A percentile compares a stretch with the other conserved stretches of the same genome.
These are phyloP conservation scores for Leccinum ponderosum DNA, from an alignment of 1,284 basidiomycete genomes.

Conservation along the genomic window DNA sequence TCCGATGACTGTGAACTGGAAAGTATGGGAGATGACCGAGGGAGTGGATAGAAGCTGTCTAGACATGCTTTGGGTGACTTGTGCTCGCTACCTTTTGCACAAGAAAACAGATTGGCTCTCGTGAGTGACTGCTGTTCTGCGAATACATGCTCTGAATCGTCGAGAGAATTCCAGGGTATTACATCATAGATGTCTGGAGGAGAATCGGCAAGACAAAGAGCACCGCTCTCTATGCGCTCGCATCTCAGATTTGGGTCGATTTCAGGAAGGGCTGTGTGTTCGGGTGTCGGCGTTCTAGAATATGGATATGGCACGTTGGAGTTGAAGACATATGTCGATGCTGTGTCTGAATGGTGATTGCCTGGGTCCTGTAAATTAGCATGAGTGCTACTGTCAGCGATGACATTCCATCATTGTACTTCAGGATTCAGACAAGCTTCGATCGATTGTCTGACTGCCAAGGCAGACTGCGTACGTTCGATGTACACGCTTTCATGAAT, in stretches of 20 bases:
- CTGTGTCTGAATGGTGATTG: not conserved
- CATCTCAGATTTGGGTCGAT: not conserved
- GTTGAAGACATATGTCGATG: not conserved
- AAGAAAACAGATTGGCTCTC: not conserved
- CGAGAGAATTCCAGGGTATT: not conserved
- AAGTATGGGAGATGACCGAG: slow-evolving; percentile 23
- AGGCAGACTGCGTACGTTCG: not conserved
- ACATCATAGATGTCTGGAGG: not conserved
- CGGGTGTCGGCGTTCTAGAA: not conserved
- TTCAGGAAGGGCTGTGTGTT: not conserved
- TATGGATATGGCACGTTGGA: not conserved
- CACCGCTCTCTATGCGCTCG: not conserved
- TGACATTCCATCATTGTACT: slow-evolving; percentile 13
- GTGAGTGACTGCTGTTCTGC: not conserved
- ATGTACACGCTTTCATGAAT: not conserved
- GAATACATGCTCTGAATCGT: slow-evolving; percentile 4
- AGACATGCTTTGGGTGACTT: not conserved
- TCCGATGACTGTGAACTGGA: slow-evolving; percentile 15
- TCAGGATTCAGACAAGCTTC: not conserved
- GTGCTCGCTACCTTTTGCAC: not conserved
- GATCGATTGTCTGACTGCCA: not conserved
- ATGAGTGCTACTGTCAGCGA: slow-evolving; percentile 7
- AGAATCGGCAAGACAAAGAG: not conserved
- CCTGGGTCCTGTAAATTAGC: slow-evolving; percentile 8
- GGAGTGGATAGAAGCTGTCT: slow-evolving; percentile 8